Evolutionary conservation across 306 rosid species (phyloP).

Genomic region (Prunus fruticosa): DNA sequence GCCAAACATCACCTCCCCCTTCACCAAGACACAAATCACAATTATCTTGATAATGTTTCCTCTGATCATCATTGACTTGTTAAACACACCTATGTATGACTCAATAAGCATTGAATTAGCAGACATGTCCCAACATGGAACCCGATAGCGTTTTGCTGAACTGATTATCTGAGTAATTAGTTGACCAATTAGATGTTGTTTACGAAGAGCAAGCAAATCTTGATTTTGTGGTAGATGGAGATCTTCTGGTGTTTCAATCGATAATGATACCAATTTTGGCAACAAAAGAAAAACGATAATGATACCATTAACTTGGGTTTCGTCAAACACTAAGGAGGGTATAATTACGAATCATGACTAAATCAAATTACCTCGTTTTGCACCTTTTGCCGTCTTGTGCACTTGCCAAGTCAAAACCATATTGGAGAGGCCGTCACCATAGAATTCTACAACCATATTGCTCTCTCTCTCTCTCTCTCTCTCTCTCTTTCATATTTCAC

Average conservation of each 20-base stretch:
- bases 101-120: neutral
- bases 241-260: neutral
- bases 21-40: neutral
- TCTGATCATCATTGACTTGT: neutral
- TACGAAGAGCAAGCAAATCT: slow-evolving; percentile 1
- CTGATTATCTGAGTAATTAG: neutral
- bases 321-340: neutral
- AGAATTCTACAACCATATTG: no score
- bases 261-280: neutral
- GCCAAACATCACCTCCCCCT: neutral
- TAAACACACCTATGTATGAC: neutral
- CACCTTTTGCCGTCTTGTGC: neutral
- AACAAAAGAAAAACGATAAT: neutral
- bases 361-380: neutral
- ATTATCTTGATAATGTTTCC: slow-evolving; percentile 1
- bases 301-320: neutral
- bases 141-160: neutral
- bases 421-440: no score
- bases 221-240: neutral
- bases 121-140: slow-evolving; percentile 38
- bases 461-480: neutral
- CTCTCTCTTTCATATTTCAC: no score
- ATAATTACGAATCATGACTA: neutral
- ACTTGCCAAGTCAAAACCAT: neutral
- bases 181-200: neutral